Evolutionary conservation across 257 asterid genomes (phyloP), one percentile per base, ranked within the genome.

Genomic region (Nicotiana noctiflora): DNA sequence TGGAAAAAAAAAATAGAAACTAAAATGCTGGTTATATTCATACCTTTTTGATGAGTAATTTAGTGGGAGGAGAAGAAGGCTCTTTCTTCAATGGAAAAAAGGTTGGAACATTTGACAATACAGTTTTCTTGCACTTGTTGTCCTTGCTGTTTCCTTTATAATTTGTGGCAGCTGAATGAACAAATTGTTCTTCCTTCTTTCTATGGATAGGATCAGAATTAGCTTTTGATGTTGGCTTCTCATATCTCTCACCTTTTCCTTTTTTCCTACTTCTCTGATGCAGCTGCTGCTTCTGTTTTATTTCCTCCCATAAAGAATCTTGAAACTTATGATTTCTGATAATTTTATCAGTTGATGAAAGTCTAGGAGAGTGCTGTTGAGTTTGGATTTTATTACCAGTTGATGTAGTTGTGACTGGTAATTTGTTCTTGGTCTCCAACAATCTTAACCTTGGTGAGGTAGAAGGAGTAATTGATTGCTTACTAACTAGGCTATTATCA

Each of bases 11-110:
- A 31, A 31, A 31, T 4, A 31, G 34, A 31, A 31, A 31, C 34
- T 4, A 31, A 31, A 4, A 31, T 31, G 34, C 34, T 31, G 34
- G 34, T 31, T 31, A 4, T 31, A 15, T 23, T 84, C 44, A 6
- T 44, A 92, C 97, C 97, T 93, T 94, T 75, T 90, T 91, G 81
- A 85, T 91, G 79, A 87, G 89, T 79, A 88, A 84, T 84, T 88
- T 91, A 18, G 89, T 87, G 31, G 89, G 87, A n/a, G 86, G 92
- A 6, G 92, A 86, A 49, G 92, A 87, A 57, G 88, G 87, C 82
- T 83, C 93, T 85, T 87, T 95, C 89, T 85, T 95, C 84, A 86
- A 87, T n/a, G 96, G 94, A 78, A 89, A 80, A 80, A 86, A 83
- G 3, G 90, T 85, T 21, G 97, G 93, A 19, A 87, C 92, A 15